Evolutionary conservation across 2,329 filamentous ascomycete species (phyloP).

Genomic region (Xylogone sp.): DNA sequence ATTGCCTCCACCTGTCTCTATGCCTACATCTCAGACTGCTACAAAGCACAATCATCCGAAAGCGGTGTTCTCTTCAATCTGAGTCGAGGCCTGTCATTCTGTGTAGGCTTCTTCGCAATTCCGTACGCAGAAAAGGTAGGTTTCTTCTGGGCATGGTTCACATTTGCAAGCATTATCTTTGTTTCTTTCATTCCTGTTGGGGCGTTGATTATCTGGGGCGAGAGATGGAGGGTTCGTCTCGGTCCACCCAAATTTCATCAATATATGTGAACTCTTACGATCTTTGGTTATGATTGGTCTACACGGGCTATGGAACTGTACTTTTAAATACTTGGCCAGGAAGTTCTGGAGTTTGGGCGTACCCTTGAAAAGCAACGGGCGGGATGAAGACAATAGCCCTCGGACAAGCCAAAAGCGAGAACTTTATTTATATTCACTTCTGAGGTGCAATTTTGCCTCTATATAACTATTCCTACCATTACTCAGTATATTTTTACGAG

Average conservation of each 20-base stretch:
- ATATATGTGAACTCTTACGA: not conserved
- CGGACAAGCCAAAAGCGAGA: no score
- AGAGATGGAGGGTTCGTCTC: conserved; percentile 17
- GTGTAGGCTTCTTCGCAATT: conserved; percentile 22
- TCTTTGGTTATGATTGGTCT: not conserved
- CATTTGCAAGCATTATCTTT: conserved; percentile 18
- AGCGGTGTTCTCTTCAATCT: conserved; percentile 24
- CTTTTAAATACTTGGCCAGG: no score
- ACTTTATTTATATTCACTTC: no score
- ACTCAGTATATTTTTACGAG: no score
- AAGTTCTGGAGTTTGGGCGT: no score
- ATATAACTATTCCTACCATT: no score
- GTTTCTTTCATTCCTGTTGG: conserved; percentile 19
- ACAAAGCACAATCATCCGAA: conserved; percentile 22
- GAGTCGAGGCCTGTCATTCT: conserved; percentile 19
- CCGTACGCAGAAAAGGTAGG: conserved; percentile 17
- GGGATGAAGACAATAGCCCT: no score
- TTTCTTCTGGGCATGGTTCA: conserved; percentile 21
- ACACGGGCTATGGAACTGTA: no score
- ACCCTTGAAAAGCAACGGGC: no score
- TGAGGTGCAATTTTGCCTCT: no score
- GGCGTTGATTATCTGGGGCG: conserved; percentile 21
- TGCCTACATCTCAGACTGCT: conserved; percentile 24
- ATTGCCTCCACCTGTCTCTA: conserved; percentile 23
- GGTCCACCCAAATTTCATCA: conserved; percentile 19